phyloP scores from a whole-genome alignment of 176 grass and related monocot genomes.

The Thalia dealbata region DNA sequence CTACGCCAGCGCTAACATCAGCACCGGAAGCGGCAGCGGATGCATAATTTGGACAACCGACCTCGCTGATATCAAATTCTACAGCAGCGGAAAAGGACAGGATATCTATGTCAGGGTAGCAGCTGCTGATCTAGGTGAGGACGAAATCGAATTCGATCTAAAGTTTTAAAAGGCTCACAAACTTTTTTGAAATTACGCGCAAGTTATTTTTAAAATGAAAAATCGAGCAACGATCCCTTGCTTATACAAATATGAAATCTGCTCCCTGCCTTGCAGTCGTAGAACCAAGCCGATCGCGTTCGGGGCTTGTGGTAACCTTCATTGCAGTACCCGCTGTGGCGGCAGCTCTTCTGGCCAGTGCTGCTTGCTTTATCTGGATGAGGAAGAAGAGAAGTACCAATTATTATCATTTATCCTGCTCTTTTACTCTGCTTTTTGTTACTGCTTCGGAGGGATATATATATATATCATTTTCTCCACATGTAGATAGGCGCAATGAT shows the following conservation, averaged over 20 bases:
- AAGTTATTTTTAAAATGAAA: no score
- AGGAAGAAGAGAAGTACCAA: background rate
- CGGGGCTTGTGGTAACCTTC: background rate
- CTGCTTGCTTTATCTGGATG: background rate
- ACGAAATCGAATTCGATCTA: no score
- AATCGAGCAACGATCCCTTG: no score
- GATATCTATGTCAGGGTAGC: conserved; percentile 1
- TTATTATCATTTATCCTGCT: background rate
- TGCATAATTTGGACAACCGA: conserved; percentile 1
- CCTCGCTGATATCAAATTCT: background rate
- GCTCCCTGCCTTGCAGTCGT: no score
- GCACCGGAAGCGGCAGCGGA: background rate
- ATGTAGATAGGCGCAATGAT: no score
- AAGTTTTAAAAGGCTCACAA: no score
- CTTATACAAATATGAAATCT: no score
- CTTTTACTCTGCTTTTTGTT: no score
- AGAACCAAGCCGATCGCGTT: background rate
- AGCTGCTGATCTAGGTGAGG: background rate
- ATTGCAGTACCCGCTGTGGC: background rate
- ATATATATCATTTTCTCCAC: no score
- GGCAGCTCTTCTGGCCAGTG: background rate
- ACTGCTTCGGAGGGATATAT: no score
- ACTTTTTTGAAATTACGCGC: no score
- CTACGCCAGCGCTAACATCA: conserved; percentile 5
- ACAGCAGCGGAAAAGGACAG: background rate